Evolutionary conservation across 1,139 yeast genomes (phyloP), one percentile per base, ranked within the genome.

Genomic region (Martiniozyma asiatica): DNA sequence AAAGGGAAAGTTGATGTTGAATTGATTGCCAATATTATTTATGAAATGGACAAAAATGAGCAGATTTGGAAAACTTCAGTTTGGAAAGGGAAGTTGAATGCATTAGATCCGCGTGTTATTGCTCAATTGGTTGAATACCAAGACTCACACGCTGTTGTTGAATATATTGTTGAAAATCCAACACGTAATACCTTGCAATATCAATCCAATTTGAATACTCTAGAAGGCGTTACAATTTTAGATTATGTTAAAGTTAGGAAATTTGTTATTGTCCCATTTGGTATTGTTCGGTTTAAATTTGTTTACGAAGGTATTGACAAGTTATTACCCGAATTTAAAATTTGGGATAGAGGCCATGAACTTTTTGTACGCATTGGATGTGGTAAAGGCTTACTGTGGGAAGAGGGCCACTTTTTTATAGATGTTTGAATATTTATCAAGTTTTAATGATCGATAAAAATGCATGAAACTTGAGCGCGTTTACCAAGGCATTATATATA

Each of bases 161-260:
- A 49, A 9, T 80, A 71, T 45, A 61, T 65, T 31, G 47, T 81
- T 29, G 94, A 81, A 47, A 81, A 81, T 44, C 85, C 92, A 7
- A 77, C 92, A 0, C 65, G 77, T 4, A 60, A 77, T 33, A 63
- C 75, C 3, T 71, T 81, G 39, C 70, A 72, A 3, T 81, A 79
- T 47, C 61, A 78, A 6, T 63, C 77, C 0, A 54, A 61, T 13
- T 41, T 68, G 27, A 50, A 59, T 9, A 27, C 42, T 6, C 39
- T 43, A 20, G 45, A 36, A 19, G 35, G 41, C 8, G 38, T 49
- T 31, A 37, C 35, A 25, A 41, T 47, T 20, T 24, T 37, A 16
- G 42, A 40, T 25, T 42, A 40, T 35, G 38, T 39, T 23, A 44
- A 41, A 14, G 42, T 39, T 26, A 35, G 35, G 31, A 40, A 40